These are phyloP conservation scores for Calycina marina DNA, from an alignment of 2,329 filamentous ascomycete species.

Conservation along the genomic window DNA sequence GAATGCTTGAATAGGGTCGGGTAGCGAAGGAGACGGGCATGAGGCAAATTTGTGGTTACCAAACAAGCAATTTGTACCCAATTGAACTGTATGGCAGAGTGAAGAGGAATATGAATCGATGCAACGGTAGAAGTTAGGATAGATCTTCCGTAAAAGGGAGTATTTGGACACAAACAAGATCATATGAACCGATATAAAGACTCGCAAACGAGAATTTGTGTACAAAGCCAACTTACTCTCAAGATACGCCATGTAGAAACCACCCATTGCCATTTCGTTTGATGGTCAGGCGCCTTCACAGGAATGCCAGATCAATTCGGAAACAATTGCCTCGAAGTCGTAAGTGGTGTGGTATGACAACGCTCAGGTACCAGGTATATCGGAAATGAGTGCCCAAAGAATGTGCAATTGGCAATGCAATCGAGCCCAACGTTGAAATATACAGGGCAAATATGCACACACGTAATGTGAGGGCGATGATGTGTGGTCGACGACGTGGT, in stretches of 20 bases:
- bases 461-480: constrained; percentile 18
- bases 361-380: constrained; percentile 15
- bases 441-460: constrained; percentile 26
- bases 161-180: no score
- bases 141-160: no score
- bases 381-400: constrained; percentile 13
- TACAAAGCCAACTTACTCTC: constrained; percentile 21
- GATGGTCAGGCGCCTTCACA: not conserved
- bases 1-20: no score
- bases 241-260: constrained; percentile 43
- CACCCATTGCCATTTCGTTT: constrained; percentile 34
- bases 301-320: constrained; percentile 7
- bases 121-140: no score
- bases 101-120: no score
- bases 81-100: constrained; percentile 4
- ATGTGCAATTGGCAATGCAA: constrained; percentile 29
- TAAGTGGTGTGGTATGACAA: constrained; percentile 15
- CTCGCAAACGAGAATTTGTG: constrained; percentile 9
- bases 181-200: no score
- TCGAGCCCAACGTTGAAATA: constrained; percentile 36
- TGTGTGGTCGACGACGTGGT: constrained; percentile 22
- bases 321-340: constrained; percentile 10
- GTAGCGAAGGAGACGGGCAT: no score
- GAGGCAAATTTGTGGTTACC: no score
- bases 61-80: no score